Percentiles rank a stretch among this genome's conserved stretches.
These are phyloP conservation scores for Pseudogymnoascus destructans DNA, from an alignment of 2,329 filamentous ascomycete species.

Conservation along the genomic window DNA sequence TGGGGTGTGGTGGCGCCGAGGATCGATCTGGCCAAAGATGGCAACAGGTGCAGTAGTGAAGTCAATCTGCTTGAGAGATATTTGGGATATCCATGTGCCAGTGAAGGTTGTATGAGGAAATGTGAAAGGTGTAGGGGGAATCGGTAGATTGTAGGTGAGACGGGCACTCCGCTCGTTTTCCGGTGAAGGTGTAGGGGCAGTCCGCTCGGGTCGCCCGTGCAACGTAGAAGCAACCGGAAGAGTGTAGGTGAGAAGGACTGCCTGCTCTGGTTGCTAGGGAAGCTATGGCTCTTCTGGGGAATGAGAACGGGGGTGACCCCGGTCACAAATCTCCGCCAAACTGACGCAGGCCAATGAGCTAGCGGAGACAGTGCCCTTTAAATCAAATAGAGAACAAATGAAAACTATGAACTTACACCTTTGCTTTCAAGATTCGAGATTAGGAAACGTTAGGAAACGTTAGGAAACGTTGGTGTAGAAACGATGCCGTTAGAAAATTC, in stretches of 20 bases:
- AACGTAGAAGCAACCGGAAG: not conserved
- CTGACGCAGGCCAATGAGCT: not conserved
- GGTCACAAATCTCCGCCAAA: not conserved
- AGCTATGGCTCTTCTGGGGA: not conserved
- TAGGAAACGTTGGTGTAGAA: not conserved
- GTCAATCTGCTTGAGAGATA: not conserved
- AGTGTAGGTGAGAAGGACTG: not conserved
- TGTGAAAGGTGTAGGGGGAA: not conserved
- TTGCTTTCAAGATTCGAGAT: not conserved
- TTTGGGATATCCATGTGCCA: not conserved
- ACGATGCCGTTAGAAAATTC: not conserved
- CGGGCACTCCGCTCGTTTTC: not conserved
- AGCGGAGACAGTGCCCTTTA: not conserved
- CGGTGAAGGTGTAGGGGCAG: not conserved
- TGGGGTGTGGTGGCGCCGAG: not conserved
- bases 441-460: not conserved
- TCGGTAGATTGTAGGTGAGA: not conserved
- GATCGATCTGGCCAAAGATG: not conserved
- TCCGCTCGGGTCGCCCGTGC: not conserved
- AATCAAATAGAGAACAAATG: not conserved
- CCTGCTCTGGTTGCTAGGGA: not conserved
- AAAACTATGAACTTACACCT: not conserved
- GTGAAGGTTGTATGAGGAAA: not conserved
- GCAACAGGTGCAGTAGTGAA: not conserved
- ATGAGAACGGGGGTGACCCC: not conserved